Evolutionary conservation across 2,329 filamentous ascomycete species (phyloP), one percentile per base, ranked within the genome.

Genomic region (Cladosporium sp.): DNA sequence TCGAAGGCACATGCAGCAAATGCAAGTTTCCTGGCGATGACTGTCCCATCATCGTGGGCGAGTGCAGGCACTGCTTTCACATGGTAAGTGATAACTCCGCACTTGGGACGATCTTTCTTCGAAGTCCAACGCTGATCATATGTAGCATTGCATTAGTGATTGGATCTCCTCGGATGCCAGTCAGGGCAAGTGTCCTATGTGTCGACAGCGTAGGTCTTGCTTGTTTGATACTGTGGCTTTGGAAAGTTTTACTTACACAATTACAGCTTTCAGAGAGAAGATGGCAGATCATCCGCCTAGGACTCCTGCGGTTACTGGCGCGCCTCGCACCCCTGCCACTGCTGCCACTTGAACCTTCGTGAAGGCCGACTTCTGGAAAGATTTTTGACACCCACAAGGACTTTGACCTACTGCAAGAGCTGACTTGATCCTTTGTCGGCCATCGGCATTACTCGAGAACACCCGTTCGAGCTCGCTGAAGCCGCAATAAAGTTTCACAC

Each of bases 1-100:
- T 97, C 67, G 93, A 98, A 68, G 92, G 91, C 53, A 97, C 93
- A 20, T 98, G 93, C 74, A 91, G 93, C 40, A 94, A 90, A 49
- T 98, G 93, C 83, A 95, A 94, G 77, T 97, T 90, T 66, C 93
- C 93, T 12, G 93, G 93, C 51, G 93, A 98, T 63, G 91, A 96
- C 66, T 98, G 93, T 72, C 87, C 87, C 52, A 77, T 98, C 53
- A 92, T 96, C 58, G 91, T 93, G 54, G 93, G 93, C 38, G 94
- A 92, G 75, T 98, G 93, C 71, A 92, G 90, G 4, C 93, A 98
- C 69, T 95, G 89, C 56, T 98, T 98, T 66, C 93, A 98, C 70
- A 94, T 95, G 88, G 90, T 94, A 69, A 6, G 42, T 40, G 9
- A 18, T 13, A 2, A 18, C n/a, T 27, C 27, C 32, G 19, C 18